Evolutionary conservation across 495 filamentous ascomycete genomes (phyloP), one percentile per base, ranked within the genome.

Genomic region (Antarctomyces pellizariae): DNA sequence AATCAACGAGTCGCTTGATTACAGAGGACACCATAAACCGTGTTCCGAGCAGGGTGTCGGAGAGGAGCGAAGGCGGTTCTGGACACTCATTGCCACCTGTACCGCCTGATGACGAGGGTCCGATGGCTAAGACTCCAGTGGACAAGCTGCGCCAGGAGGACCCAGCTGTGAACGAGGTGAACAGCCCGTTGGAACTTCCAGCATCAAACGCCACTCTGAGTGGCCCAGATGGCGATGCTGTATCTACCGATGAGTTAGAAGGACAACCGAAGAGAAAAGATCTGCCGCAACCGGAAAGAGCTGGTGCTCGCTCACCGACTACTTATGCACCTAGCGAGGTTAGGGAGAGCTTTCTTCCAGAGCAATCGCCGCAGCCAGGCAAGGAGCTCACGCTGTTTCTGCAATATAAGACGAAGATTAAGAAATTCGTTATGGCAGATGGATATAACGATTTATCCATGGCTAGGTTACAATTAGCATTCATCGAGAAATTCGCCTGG

Each of bases 401-500:
- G 21, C 89, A 97, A 51, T 91, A 93, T 50, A 90, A 82, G 39
- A 84, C 72, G 34, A 82, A 84, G 41, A 86, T 95, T 33, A 93
- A 93, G 52, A 95, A 95, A 40, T 90, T 83, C 42, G 66, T 91
- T 5, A 63, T 97, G 7, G 51, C 75, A 2, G 83, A 84, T 39
- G 83, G 82, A 3, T 71, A 68, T 31, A 64, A 69, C 6, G 79
- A 75, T 23, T 54, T 97, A 9, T 80, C 82, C 11, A 69, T 91
- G 29, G 78, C 75, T 6, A 64, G 80, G 7, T 50, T 97, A 30
- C 86, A 95, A 42, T 61, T 95, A 17, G 83, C 84, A n/a, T 97
- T 97, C 46, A 97, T 97, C 37, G 89, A 95, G 36, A 95, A 93
- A 39, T 97, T 97, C 40, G 80, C 82, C 4, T 97, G 90, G 80